phyloP scores from a whole-genome alignment of 1,284 basidiomycete genomes.

The Irpex sp. region DNA sequence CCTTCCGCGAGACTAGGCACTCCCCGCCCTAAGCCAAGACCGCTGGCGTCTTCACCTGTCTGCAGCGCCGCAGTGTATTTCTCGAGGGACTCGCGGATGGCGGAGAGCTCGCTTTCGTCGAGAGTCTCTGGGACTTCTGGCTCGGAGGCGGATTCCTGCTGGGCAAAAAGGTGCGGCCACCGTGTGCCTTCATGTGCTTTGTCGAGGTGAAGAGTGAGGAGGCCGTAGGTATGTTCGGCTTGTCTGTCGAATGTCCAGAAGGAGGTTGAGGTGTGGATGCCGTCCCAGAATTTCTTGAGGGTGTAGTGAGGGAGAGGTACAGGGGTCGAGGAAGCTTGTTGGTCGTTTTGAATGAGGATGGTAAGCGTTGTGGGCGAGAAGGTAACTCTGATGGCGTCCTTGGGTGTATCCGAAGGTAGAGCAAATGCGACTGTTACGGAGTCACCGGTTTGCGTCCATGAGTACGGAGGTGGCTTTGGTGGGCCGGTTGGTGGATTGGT shows the following conservation, averaged over 20 bases:
- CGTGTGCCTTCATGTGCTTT: conserved; percentile 77
- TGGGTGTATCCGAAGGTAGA: conserved; percentile 66
- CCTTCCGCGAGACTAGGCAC: conserved; percentile 77
- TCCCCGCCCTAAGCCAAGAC: conserved; percentile 56
- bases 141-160: conserved; percentile 33
- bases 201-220: conserved; percentile 82
- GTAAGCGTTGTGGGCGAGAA: conserved; percentile 68
- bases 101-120: conserved; percentile 77
- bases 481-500: conserved; percentile 16
- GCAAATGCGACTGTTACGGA: conserved; percentile 81
- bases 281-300: conserved; percentile 70
- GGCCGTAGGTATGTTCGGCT: conserved; percentile 58
- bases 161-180: conserved; percentile 82
- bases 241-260: conserved; percentile 89
- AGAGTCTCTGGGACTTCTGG: conserved; percentile 86
- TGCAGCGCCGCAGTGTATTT: conserved; percentile 74
- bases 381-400: conserved; percentile 59
- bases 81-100: conserved; percentile 77
- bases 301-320: conserved; percentile 56
- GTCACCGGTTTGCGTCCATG: conserved; percentile 87
- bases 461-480: conserved; percentile 70
- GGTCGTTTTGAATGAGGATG: conserved; percentile 48
- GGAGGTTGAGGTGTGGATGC: conserved; percentile 65
- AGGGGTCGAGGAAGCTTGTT: conserved; percentile 5
- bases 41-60: conserved; percentile 52